Evolutionary conservation across 2,329 filamentous ascomycete genomes (phyloP), one percentile per base, ranked within the genome.

Genomic region (Sclerotinia sclerotiorum): DNA sequence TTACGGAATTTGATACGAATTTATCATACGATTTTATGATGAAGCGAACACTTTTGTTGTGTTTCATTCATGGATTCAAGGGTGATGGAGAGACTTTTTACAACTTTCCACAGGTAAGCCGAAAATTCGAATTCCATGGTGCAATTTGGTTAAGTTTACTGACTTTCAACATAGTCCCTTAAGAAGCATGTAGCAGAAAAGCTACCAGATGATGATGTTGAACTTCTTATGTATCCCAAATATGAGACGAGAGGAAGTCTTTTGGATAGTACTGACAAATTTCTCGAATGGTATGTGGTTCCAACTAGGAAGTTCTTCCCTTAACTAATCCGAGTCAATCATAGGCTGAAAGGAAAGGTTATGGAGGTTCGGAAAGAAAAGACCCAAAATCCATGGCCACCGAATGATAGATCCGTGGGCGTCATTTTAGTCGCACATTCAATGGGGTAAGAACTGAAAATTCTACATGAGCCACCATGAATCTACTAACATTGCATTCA

Each of bases 341-440:
- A 0, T 39, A 68, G 65, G 65, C 42, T 68, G 21, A 68, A 68
- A 46, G 57, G n/a, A 27, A 68, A 63, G n/a, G 65, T 68, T 29
- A 39, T 68, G 57, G 65, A 68, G 7, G 57, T 68, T 17, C 60
- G 49, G 17, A 68, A 68, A 35, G 35, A 63, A 11, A 63, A 68
- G n/a, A 35, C 57, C 1, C 11, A 68, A 24, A 44, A 7, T 21
- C 49, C 65, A 63, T 68, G 65, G 65, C 65, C 65, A 55, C 65
- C 65, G 48, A 68, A 68, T 63, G 65, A 68, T 39, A 63, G 90
- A n/a, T 88, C 89, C 0, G 91, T 97, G 11, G 89, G 89, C 69
- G 90, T 93, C 3, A 83, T 97, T 51, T 83, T 97, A 1, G 83
- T 95, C 35, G 93, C 93, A 1, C 93, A 97, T 78, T 94, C 90